These are phyloP conservation scores for Neocucurbitaria cava DNA, from an alignment of 2,329 filamentous ascomycete genomes.

Conservation along the genomic window DNA sequence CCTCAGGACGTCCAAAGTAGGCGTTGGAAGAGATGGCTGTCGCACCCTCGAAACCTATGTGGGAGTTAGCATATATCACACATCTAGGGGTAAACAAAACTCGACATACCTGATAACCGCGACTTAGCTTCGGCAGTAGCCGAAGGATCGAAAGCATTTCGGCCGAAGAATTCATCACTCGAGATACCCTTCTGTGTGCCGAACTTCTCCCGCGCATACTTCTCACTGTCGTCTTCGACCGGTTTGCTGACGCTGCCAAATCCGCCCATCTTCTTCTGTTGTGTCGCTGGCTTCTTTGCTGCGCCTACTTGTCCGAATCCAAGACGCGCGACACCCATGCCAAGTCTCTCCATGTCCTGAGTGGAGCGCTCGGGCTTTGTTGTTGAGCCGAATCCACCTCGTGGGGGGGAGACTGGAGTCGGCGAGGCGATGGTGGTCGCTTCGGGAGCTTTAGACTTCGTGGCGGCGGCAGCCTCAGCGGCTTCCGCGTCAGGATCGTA, in stretches of 20 bases:
- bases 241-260: constrained; percentile 87
- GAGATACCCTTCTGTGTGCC: constrained; percentile 94
- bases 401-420: constrained; percentile 73
- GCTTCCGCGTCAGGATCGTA: constrained; percentile 90
- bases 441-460: constrained; percentile 54
- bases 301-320: constrained; percentile 87
- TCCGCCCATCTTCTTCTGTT: constrained; percentile 81
- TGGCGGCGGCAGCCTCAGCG: constrained; percentile 43
- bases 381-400: constrained; percentile 68
- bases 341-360: constrained; percentile 84
- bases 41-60: constrained; percentile 83
- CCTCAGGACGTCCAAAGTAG: constrained; percentile 94
- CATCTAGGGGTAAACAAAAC: neutral
- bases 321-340: constrained; percentile 84
- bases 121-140: constrained; percentile 85
- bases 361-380: constrained; percentile 62
- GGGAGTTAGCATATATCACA: constrained; percentile 7
- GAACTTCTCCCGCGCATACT: constrained; percentile 87
- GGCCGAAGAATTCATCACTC: constrained; percentile 97
- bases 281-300: constrained; percentile 58
- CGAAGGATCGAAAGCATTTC: constrained; percentile 81
- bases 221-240: constrained; percentile 73
- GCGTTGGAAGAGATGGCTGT: constrained; percentile 93
- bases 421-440: constrained; percentile 73
- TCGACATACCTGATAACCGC: constrained; percentile 67